Conservation (phyloP, 257 asterid genomes). For the Anisodus acutangulus region DNA sequence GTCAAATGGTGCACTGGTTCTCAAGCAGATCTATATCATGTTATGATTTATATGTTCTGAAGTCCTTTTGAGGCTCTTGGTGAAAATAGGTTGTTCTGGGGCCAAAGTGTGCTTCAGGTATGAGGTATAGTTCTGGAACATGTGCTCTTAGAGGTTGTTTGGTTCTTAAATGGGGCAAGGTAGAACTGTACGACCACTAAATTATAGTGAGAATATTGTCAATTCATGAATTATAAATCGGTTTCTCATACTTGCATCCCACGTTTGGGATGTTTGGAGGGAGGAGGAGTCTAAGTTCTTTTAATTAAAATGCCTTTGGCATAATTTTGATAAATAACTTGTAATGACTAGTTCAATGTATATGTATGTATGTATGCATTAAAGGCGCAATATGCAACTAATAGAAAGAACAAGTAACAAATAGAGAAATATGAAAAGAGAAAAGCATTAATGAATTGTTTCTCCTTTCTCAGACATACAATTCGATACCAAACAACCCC, state of each 20-base stretch:
- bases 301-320: not conserved
- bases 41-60: conserved; percentile 94
- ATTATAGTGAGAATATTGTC: not conserved
- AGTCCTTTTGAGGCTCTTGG: conserved; percentile 91
- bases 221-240: not conserved
- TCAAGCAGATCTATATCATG: conserved; percentile 92
- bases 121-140: conserved; percentile 33
- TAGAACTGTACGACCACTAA: not conserved
- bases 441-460: not conserved
- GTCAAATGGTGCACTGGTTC: conserved; percentile 93
- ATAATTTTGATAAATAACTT: not conserved
- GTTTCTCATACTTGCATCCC: not conserved
- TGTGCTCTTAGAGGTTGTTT: conserved; percentile 23
- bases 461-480: not conserved
- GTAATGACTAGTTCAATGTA: conserved; percentile 1
- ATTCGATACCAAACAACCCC: conserved; percentile 19
- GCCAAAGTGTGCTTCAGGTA: conserved; percentile 87
- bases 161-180: not conserved
- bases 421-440: not conserved
- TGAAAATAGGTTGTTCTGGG: conserved; percentile 84
- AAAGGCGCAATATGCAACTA: not conserved
- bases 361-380: not conserved
- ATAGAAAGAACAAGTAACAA: not conserved
- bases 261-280: conserved; percentile 4
- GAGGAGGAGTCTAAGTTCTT: not conserved